Evolutionary conservation across 139 green algal species (phyloP), one percentile per base, ranked within the genome.

Genomic region (Deuterostichococcus epilithicus): DNA sequence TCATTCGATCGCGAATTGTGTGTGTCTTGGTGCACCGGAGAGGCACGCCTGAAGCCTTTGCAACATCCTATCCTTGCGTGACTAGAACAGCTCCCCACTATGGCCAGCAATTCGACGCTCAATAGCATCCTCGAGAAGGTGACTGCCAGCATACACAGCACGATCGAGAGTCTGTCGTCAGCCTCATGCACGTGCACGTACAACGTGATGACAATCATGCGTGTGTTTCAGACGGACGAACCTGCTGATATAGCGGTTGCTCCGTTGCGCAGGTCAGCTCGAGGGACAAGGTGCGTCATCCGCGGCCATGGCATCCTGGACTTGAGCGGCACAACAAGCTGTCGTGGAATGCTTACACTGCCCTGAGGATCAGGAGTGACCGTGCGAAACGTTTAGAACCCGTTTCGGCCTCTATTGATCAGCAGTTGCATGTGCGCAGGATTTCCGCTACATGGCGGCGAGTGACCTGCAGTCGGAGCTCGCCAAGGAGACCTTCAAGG

Each of bases 371-470:
- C 35, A 25, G 35, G 35, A 73, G 35, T 37, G 32, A 37, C 36
- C 70, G 37, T 4, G 22, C 69, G 26, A 10, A 3, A 10, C 23
- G 26, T 44, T 37, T 5, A 25, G 20, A 5, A 65, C 26, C 15
- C 45, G 1, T 3, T 33, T 13, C 38, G 6, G 0, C 28, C 32
- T 39, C 8, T 60, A 6, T 73, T n/a, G 30, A 32, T 8, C 4
- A 68, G 33, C 2, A 47, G 33, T 36, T 26, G 45, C 63, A 22
- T 13, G 28, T n/a, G n/a, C n/a, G n/a, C n/a, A 84, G 79, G 80
- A 84, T 39, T 81, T 76, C 52, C 65, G 95, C 26, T 98, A 97
- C 79, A 98, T 98, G 95, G 95, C 93, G 42, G 96, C 93, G 1
- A 94, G 85, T 10, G 95, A 98, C 82, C 82, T 98, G 58, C 84